These are phyloP conservation scores for Puccinia sorghi DNA, from an alignment of 1,284 basidiomycete species.

Conservation along the genomic window DNA sequence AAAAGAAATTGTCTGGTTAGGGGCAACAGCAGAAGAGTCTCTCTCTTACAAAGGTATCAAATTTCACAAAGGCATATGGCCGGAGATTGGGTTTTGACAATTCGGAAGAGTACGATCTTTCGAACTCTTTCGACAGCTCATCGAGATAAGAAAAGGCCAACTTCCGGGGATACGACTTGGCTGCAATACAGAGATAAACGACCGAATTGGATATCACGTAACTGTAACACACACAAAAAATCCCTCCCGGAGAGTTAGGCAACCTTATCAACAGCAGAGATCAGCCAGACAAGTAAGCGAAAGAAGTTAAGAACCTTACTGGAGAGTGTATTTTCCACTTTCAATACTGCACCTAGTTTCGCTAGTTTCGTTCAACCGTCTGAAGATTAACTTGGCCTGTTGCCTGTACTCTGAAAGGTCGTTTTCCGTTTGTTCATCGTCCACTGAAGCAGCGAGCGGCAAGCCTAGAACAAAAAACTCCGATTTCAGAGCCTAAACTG, in stretches of 20 bases:
- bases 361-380: slow-evolving; percentile 85
- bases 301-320: slow-evolving; percentile 63
- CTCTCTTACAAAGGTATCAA: slow-evolving; percentile 64
- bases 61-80: slow-evolving; percentile 93
- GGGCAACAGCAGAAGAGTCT: not conserved
- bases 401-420: slow-evolving; percentile 72
- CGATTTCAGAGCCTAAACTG: not conserved
- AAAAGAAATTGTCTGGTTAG: no score
- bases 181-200: slow-evolving; percentile 91
- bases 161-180: slow-evolving; percentile 95
- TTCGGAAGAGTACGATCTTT: slow-evolving; percentile 57
- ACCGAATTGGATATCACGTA: slow-evolving; percentile 93
- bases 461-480: slow-evolving; percentile 61
- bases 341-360: slow-evolving; percentile 97
- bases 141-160: slow-evolving; percentile 97
- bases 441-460: slow-evolving; percentile 88
- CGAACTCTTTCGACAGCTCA: slow-evolving; percentile 93
- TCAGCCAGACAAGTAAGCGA: not conserved
- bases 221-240: slow-evolving; percentile 61
- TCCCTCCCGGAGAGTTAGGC: not conserved
- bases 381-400: slow-evolving; percentile 93
- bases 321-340: slow-evolving; percentile 86
- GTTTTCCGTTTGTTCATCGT: slow-evolving; percentile 72
- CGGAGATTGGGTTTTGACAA: slow-evolving; percentile 59
- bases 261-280: not conserved